These are phyloP conservation scores for Sequoia sempervirens DNA, from an alignment of 75 land plant genomes.

Conservation along the genomic window DNA sequence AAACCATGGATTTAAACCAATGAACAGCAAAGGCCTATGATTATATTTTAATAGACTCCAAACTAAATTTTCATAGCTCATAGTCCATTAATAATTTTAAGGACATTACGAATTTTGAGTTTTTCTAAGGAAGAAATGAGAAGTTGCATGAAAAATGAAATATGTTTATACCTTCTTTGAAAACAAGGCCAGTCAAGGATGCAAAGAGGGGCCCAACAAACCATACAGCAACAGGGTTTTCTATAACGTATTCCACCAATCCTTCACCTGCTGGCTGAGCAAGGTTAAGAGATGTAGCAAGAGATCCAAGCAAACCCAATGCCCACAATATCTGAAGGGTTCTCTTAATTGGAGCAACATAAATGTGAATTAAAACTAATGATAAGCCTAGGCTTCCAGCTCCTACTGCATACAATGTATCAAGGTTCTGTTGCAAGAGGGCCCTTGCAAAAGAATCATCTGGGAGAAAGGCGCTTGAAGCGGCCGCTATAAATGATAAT, in stretches of 20 bases:
- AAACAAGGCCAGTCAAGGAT: constrained; percentile 91
- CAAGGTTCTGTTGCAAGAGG: constrained; percentile 30
- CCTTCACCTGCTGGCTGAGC: constrained; percentile 61
- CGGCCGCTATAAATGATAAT: constrained; percentile 59
- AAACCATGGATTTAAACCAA: neutral
- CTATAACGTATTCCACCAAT: constrained; percentile 63
- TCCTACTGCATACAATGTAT: constrained; percentile 61
- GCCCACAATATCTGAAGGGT: constrained; percentile 86
- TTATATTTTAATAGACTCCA: neutral
- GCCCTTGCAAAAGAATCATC: constrained; percentile 21
- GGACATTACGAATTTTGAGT: neutral
- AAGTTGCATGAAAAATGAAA: neutral
- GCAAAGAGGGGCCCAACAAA: constrained; percentile 96
- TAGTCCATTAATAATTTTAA: neutral
- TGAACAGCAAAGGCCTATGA: neutral
- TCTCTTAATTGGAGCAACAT: constrained; percentile 88
- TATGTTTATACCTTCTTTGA: constrained; percentile 74
- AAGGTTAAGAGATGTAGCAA: constrained; percentile 43
- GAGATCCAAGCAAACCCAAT: constrained; percentile 75
- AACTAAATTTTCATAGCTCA: neutral
- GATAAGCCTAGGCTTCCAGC: constrained; percentile 81
- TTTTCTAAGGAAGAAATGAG: neutral
- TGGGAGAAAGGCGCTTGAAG: constrained; percentile 68
- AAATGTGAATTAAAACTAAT: constrained; percentile 80
- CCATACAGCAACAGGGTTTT: constrained; percentile 79